Conservation (phyloP, 345 rosid genomes). For the Eucalyptus erythrocorys region DNA sequence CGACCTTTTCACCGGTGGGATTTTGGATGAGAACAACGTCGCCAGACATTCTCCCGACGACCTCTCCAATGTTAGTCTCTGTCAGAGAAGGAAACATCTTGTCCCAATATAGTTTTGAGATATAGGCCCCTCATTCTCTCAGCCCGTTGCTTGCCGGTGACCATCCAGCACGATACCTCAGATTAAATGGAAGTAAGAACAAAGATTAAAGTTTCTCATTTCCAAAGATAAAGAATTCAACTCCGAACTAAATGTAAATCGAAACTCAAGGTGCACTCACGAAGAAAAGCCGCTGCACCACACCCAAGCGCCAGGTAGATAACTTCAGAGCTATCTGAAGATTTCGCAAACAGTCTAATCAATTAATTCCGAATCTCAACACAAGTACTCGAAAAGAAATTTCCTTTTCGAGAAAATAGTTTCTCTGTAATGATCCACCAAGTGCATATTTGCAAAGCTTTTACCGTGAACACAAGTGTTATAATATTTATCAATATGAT, state of each 20-base stretch:
- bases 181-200: background rate
- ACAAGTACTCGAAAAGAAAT: background rate
- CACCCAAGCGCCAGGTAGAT: slow-evolving; percentile 67
- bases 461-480: slow-evolving; percentile 36
- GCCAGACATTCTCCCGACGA: slow-evolving; percentile 87
- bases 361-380: background rate
- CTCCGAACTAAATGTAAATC: background rate
- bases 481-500: slow-evolving; percentile 4
- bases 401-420: background rate
- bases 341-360: background rate
- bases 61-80: slow-evolving; percentile 82
- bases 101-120: slow-evolving; percentile 59
- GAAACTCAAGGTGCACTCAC: slow-evolving; percentile 26
- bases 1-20: slow-evolving; percentile 95
- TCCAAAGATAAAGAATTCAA: background rate
- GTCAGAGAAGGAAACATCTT: slow-evolving; percentile 72
- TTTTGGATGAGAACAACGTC: slow-evolving; percentile 87
- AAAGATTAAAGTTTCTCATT: background rate
- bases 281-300: slow-evolving; percentile 48
- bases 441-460: background rate
- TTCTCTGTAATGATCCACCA: background rate
- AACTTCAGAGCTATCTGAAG: slow-evolving; percentile 53
- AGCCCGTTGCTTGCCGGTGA: slow-evolving; percentile 75
- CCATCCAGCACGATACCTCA: slow-evolving; percentile 86
- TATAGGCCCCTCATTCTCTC: slow-evolving; percentile 51